phyloP scores from a whole-genome alignment of 495 filamentous ascomycete species.

The Hypoxylon lienhwacheense region DNA sequence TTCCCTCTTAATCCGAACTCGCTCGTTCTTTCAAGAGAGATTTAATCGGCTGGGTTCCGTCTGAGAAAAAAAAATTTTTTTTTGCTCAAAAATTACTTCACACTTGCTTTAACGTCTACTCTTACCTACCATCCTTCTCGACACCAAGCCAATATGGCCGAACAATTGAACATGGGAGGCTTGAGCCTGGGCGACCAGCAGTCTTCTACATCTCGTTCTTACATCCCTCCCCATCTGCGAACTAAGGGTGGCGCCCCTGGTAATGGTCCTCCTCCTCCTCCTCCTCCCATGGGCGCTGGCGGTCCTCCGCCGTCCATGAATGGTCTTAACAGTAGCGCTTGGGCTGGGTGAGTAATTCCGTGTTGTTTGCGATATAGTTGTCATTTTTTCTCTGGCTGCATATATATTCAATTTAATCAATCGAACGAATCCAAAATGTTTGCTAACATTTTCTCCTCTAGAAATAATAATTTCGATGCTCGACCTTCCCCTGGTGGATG shows the following conservation, averaged over 20 bases:
- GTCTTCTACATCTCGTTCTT: slow-evolving; percentile 64
- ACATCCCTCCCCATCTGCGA: slow-evolving; percentile 96
- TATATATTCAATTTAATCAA: too few relatives aligned
- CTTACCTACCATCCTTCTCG: slow-evolving; percentile 1
- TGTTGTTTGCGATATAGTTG: background rate
- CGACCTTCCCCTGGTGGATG: slow-evolving; percentile 41
- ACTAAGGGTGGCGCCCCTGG: slow-evolving; percentile 53
- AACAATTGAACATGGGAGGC: slow-evolving; percentile 89
- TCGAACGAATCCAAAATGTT: background rate
- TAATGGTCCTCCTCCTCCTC: slow-evolving; percentile 36
- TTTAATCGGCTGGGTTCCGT: slow-evolving; percentile 38
- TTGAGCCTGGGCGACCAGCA: slow-evolving; percentile 74
- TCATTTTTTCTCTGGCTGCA: too few relatives aligned
- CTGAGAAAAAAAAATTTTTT: slow-evolving; percentile 35
- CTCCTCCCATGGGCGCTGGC: slow-evolving; percentile 39
- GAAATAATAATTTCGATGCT: slow-evolving; percentile 50
- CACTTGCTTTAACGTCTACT: slow-evolving; percentile 8
- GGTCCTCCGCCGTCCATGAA: slow-evolving; percentile 44
- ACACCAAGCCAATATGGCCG: slow-evolving; percentile 68
- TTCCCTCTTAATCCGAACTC: slow-evolving; percentile 37
- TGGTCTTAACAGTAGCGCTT: slow-evolving; percentile 62
- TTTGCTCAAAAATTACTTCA: slow-evolving; percentile 19
- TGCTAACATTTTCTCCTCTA: slow-evolving; percentile 33
- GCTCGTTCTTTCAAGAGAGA: slow-evolving; percentile 49
- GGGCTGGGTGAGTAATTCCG: slow-evolving; percentile 59